Percentiles rank a stretch among this genome's conserved stretches.
Evolutionary conservation across 148 eudicot genomes (phyloP).

Genomic region (Camellia lanceoleosa): DNA sequence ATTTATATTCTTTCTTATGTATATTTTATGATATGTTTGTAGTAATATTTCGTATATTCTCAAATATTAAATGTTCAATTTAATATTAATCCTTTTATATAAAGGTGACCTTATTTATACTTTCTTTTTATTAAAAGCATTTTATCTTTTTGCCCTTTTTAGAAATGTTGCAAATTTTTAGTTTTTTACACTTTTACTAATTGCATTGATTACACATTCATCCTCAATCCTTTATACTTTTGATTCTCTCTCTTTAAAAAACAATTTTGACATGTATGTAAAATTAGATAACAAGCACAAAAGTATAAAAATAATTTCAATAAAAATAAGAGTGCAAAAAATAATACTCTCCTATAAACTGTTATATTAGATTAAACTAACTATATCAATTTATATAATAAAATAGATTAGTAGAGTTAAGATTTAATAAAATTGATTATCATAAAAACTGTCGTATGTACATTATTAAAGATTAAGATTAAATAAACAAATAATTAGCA

Average conservation of each 20-base stretch:
- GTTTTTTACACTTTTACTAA: too few species aligned
- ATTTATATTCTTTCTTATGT: too few species aligned
- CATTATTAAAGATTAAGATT: too few species aligned
- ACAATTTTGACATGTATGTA: not conserved
- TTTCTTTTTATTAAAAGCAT: too few species aligned
- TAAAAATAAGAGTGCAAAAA: too few species aligned
- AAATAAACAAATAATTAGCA: too few species aligned
- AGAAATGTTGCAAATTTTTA: not conserved
- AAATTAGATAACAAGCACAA: not conserved
- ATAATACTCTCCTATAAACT: not conserved
- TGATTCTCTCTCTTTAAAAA: not conserved
- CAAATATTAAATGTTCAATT: not conserved
- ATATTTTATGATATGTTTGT: too few species aligned
- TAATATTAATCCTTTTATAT: too few species aligned
- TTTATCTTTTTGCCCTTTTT: not conserved
- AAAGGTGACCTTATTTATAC: not conserved
- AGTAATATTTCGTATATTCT: too few species aligned
- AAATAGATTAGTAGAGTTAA: not conserved
- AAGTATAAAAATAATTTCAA: too few species aligned
- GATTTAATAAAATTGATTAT: not conserved
- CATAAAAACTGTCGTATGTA: not conserved
- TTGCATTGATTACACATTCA: too few species aligned
- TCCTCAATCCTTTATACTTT: not conserved
- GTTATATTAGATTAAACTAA: too few species aligned
- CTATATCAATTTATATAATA: not conserved